Evolutionary conservation across 768 basidiomycete species (phyloP).

Genomic region (Boletus rufocinnamomeus): DNA sequence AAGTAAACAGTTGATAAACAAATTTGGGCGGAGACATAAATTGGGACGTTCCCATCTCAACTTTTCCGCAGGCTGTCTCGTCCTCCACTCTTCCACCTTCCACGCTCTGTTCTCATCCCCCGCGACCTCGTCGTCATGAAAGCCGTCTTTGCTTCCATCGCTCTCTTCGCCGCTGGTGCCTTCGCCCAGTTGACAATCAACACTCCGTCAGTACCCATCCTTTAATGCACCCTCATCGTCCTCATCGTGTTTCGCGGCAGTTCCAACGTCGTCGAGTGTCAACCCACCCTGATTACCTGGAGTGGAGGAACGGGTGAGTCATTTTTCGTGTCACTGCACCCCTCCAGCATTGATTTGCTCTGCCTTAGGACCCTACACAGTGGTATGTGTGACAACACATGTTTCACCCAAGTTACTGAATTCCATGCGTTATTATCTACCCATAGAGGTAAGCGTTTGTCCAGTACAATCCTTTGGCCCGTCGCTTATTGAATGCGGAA

Average conservation of each 20-base stretch:
- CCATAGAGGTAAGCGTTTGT: constrained; percentile 41
- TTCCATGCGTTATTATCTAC: not conserved
- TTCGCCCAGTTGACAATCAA: constrained; percentile 59
- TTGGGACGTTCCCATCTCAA: constrained; percentile 16
- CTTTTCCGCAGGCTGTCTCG: constrained; percentile 21
- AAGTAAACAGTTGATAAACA: constrained; percentile 11
- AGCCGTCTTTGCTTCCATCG: constrained; percentile 39
- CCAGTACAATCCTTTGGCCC: not conserved
- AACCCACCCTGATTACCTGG: constrained; percentile 58
- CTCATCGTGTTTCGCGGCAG: constrained; percentile 35
- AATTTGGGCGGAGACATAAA: constrained; percentile 39
- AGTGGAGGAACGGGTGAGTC: constrained; percentile 56
- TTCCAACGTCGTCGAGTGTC: constrained; percentile 51
- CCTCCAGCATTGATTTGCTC: not conserved
- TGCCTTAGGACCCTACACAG: constrained; percentile 55
- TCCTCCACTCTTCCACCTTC: not conserved
- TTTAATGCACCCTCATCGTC: not conserved
- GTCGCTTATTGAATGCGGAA: not conserved
- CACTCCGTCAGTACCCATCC: constrained; percentile 61
- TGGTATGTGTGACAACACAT: constrained; percentile 49
- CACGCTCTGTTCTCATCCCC: constrained; percentile 14
- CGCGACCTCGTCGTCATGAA: constrained; percentile 45
- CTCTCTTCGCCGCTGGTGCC: constrained; percentile 43
- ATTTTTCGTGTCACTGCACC: not conserved
- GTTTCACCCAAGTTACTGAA: not conserved